phyloP scores from a whole-genome alignment of 257 asterid genomes.

The Ilex aquifolium region DNA sequence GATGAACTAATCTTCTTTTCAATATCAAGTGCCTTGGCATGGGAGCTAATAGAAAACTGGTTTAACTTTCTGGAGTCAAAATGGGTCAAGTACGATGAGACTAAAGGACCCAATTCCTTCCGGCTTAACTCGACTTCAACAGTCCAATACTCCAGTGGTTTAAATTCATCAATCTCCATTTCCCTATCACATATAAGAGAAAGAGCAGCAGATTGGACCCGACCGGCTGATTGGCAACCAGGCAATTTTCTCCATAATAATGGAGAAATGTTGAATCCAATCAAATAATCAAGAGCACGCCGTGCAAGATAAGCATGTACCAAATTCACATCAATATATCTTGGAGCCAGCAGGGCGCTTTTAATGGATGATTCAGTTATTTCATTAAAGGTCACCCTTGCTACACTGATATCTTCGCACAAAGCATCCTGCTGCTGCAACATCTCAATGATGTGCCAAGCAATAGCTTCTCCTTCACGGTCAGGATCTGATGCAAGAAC shows the following conservation, averaged over 20 bases:
- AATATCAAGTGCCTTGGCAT: slow-evolving; percentile 50
- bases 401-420: slow-evolving; percentile 57
- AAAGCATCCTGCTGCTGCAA: slow-evolving; percentile 84
- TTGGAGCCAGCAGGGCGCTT: slow-evolving; percentile 79
- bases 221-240: slow-evolving; percentile 96
- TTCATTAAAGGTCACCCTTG: slow-evolving; percentile 82
- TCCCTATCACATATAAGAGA: slow-evolving; percentile 88
- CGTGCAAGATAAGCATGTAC: slow-evolving; percentile 95
- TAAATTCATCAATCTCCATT: slow-evolving; percentile 70
- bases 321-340: slow-evolving; percentile 67
- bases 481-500: slow-evolving; percentile 98
- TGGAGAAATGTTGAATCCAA: slow-evolving; percentile 94
- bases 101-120: slow-evolving; percentile 19
- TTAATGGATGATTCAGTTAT: slow-evolving; percentile 86
- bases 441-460: slow-evolving; percentile 98
- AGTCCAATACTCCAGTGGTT: slow-evolving; percentile 82
- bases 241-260: slow-evolving; percentile 93
- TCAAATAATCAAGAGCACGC: slow-evolving; percentile 92
- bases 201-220: slow-evolving; percentile 94
- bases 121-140: slow-evolving; percentile 46
- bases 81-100: slow-evolving; percentile 60
- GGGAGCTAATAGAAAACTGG: slow-evolving; percentile 56
- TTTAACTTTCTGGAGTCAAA: slow-evolving; percentile 44
- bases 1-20: slow-evolving; percentile 47
- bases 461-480: slow-evolving; percentile 97